These are phyloP conservation scores for Pythium folliculosum DNA, from an alignment of 352 stramenopile genomes.

Conservation along the genomic window DNA sequence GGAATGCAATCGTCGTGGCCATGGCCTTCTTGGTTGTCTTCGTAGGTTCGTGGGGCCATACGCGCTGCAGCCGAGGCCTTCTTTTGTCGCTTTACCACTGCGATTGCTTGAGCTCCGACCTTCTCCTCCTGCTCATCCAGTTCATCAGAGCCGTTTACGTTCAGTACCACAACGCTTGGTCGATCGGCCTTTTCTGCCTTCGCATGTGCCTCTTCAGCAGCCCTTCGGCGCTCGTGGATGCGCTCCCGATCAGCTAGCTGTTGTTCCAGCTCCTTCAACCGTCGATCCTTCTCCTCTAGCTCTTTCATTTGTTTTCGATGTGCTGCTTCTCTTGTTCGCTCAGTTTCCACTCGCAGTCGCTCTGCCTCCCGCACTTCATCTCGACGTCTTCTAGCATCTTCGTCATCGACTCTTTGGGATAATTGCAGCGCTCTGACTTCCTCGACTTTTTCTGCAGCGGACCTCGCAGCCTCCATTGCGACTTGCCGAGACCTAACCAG, in stretches of 20 bases:
- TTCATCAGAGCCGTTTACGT: conserved; percentile 47
- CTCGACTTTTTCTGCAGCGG: conserved; percentile 54
- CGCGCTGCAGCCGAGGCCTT: conserved; percentile 3
- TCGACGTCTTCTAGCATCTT: conserved; percentile 30
- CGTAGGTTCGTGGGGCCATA: neutral
- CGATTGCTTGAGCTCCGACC: conserved; percentile 26
- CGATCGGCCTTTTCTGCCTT: conserved; percentile 24
- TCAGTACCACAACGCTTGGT: conserved; percentile 66
- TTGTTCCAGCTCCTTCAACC: conserved; percentile 49
- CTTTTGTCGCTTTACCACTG: conserved; percentile 26
- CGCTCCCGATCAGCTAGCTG: conserved; percentile 47
- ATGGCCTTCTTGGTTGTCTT: conserved; percentile 20
- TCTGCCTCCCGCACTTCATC: conserved; percentile 26
- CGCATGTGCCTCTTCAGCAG: conserved; percentile 5
- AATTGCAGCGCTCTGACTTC: conserved; percentile 35
- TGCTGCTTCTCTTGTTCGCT: conserved; percentile 35
- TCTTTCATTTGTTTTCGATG: conserved; percentile 48
- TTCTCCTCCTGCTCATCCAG: conserved; percentile 33
- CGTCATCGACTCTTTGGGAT: conserved; percentile 43
- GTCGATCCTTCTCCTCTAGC: conserved; percentile 60
- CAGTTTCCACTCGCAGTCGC: conserved; percentile 37
- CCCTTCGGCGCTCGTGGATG: conserved; percentile 24
- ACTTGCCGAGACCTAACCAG: conserved; percentile 51
- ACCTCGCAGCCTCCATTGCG: conserved; percentile 47
- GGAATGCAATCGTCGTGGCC: conserved; percentile 36